Conservation (phyloP, 352 stramenopile genomes). For the Phytopythium ostracodes region DNA sequence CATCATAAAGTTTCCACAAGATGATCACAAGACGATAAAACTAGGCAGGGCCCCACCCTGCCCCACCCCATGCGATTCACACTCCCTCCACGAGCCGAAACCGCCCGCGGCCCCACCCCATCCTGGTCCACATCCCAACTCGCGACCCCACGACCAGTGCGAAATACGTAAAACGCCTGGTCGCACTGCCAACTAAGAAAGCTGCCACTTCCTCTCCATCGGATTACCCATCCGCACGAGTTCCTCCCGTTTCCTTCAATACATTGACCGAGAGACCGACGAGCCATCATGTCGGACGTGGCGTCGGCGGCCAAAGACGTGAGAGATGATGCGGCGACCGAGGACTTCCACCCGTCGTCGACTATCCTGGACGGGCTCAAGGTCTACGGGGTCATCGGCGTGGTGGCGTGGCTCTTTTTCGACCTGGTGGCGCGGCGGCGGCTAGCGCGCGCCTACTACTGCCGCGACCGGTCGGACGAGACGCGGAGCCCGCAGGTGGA, state of each 20-base stretch:
- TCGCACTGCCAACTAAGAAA: too few species aligned
- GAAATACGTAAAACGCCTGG: too few species aligned
- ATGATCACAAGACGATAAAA: too few species aligned
- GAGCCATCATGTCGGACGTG: constrained; percentile 20
- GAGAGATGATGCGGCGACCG: constrained; percentile 23
- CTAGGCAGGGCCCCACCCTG: too few species aligned
- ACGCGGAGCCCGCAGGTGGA: constrained; percentile 44
- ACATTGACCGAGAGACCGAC: neutral
- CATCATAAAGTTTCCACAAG: neutral
- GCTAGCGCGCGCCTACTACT: constrained; percentile 65
- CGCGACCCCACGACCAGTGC: too few species aligned
- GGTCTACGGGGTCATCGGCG: constrained; percentile 65
- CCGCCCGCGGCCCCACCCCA: too few species aligned
- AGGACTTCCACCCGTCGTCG: constrained; percentile 54
- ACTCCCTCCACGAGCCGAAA: too few species aligned
- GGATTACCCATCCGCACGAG: too few species aligned
- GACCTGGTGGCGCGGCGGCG: constrained; percentile 53
- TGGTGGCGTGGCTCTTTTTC: constrained; percentile 61
- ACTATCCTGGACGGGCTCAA: constrained; percentile 66
- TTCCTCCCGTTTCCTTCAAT: neutral
- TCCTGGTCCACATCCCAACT: too few species aligned
- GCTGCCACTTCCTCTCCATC: too few species aligned
- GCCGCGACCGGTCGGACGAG: constrained; percentile 56
- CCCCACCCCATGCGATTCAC: too few species aligned
- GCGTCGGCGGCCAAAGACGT: constrained; percentile 25